Evolutionary conservation across 2,329 filamentous ascomycete genomes (phyloP).

Genomic region (Trichoderma polysporum): DNA sequence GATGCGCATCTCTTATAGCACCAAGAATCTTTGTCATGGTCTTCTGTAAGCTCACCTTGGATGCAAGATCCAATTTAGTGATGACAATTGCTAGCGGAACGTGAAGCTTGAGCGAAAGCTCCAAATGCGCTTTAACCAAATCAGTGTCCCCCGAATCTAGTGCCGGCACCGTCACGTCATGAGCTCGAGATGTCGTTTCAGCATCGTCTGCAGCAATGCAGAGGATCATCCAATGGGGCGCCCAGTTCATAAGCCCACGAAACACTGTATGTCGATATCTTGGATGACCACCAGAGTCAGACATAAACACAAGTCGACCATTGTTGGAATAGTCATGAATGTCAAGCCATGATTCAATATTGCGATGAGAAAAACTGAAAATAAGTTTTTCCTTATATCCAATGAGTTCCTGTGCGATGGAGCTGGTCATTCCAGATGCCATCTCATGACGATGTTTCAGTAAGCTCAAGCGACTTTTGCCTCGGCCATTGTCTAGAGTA

Average conservation of each 20-base stretch:
- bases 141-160: conserved; percentile 54
- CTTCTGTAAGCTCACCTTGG: conserved; percentile 65
- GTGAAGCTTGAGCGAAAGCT: conserved; percentile 77
- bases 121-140: conserved; percentile 75
- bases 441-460: conserved; percentile 94
- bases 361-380: conserved; percentile 81
- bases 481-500: conserved; percentile 85
- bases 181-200: conserved; percentile 39
- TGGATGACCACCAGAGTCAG: conserved; percentile 88
- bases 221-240: conserved; percentile 87
- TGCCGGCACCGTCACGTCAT: neutral
- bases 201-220: conserved; percentile 81
- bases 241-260: conserved; percentile 90
- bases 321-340: conserved; percentile 77
- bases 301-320: conserved; percentile 80
- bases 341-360: conserved; percentile 91
- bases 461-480: conserved; percentile 83
- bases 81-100: conserved; percentile 79
- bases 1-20: conserved; percentile 71
- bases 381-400: conserved; percentile 68
- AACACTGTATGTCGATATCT: conserved; percentile 87
- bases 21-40: conserved; percentile 74
- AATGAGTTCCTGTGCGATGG: conserved; percentile 88
- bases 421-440: conserved; percentile 87
- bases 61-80: conserved; percentile 88